A percentile compares a stretch with the other conserved stretches of the same genome.
phyloP scores from a whole-genome alignment of 2,329 filamentous ascomycete genomes.

The Aureobasidium leucospermi region DNA sequence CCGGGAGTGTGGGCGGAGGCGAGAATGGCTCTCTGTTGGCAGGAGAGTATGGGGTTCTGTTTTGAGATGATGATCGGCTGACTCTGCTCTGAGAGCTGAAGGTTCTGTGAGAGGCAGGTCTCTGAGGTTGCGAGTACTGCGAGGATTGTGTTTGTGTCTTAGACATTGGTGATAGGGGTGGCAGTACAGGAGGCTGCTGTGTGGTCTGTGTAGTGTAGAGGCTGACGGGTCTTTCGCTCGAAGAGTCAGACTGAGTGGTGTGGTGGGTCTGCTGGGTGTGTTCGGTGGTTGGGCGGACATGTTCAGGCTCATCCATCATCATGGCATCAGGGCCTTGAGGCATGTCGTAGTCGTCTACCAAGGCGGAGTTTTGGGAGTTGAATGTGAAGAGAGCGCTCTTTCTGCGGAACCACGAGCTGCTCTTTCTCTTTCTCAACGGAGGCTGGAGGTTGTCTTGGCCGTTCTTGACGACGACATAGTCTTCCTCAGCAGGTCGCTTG shows the following conservation, averaged over 20 bases:
- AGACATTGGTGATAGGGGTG: slow-evolving; percentile 2
- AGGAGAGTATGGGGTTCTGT: background rate
- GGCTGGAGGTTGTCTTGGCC: slow-evolving; percentile 10
- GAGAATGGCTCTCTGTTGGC: background rate
- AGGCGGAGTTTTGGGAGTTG: background rate
- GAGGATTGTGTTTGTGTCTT: slow-evolving; percentile 1
- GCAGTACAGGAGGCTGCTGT: background rate
- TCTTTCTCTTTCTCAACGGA: slow-evolving; percentile 23
- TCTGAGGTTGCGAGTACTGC: background rate
- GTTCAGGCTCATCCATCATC: background rate
- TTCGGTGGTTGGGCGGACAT: background rate
- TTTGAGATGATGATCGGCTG: background rate
- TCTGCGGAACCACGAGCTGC: slow-evolving; percentile 29
- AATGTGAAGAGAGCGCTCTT: slow-evolving; percentile 27
- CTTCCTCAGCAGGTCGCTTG: slow-evolving; percentile 12
- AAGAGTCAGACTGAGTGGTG: background rate
- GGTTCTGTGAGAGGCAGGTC: background rate
- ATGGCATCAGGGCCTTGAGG: slow-evolving; percentile 4
- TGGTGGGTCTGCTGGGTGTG: background rate
- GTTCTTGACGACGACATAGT: slow-evolving; percentile 14
- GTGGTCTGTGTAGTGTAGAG: background rate
- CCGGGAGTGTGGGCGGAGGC: slow-evolving; percentile 6
- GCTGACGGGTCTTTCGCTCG: background rate
- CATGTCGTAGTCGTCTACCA: background rate
- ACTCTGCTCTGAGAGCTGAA: slow-evolving; percentile 5